These are phyloP conservation scores for Tranzscheliella williamsii DNA, from an alignment of 1,284 basidiomycete species.

Conservation along the genomic window DNA sequence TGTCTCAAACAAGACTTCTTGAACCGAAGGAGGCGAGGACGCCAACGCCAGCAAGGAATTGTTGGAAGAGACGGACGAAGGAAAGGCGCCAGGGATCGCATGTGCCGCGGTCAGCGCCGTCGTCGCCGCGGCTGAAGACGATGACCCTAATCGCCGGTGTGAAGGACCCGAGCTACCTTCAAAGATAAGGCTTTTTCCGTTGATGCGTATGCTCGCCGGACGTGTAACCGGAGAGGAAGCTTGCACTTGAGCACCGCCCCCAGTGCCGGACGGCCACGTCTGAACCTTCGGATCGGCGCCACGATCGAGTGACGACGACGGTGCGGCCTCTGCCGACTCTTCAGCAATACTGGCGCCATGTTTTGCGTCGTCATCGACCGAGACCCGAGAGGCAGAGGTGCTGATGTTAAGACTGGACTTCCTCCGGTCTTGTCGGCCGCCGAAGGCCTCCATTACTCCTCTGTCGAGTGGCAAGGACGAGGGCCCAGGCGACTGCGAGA, in stretches of 20 bases:
- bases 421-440: constrained; percentile 13
- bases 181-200: constrained; percentile 30
- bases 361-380: neutral
- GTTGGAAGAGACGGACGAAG: constrained; percentile 14
- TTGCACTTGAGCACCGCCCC: constrained; percentile 4
- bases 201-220: constrained; percentile 24
- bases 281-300: constrained; percentile 8
- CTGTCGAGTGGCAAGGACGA: constrained; percentile 18
- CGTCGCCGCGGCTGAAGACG: constrained; percentile 8
- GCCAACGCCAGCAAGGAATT: neutral
- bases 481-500: constrained; percentile 41
- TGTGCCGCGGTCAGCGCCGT: constrained; percentile 22
- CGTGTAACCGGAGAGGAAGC: constrained; percentile 2
- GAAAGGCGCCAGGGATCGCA: constrained; percentile 32
- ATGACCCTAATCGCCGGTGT: constrained; percentile 18
- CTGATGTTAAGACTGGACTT: constrained; percentile 31
- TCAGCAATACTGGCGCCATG: neutral
- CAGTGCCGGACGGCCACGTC: constrained; percentile 24
- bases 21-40: neutral
- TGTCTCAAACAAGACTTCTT: no score
- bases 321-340: neutral
- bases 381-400: constrained; percentile 6
- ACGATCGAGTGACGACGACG: neutral
- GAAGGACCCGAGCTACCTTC: constrained; percentile 4
- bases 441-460: constrained; percentile 10